Evolutionary conservation across 2,329 filamentous ascomycete genomes (phyloP).

Genomic region (Elsinoe ampelina): DNA sequence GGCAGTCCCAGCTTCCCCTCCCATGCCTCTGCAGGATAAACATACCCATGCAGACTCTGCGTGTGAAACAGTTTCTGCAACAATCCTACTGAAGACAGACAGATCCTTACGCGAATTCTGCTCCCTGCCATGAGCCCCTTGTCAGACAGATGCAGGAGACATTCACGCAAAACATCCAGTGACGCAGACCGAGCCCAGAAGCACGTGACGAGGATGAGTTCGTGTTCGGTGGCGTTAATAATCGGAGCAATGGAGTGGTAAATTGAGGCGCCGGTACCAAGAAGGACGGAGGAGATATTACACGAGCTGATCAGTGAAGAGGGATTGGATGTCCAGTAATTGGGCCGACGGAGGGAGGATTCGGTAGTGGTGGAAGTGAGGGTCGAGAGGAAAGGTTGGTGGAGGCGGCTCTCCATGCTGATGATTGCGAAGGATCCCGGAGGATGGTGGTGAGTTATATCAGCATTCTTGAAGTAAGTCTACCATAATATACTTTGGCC

Average conservation of each 20-base stretch:
- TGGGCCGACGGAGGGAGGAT: slow-evolving; percentile 20
- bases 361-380: background rate
- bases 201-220: slow-evolving; percentile 70
- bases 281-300: slow-evolving; percentile 29
- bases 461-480: background rate
- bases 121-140: slow-evolving; percentile 25
- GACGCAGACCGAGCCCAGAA: slow-evolving; percentile 67
- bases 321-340: slow-evolving; percentile 32
- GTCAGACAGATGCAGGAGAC: slow-evolving; percentile 51
- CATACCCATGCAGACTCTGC: slow-evolving; percentile 50
- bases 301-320: slow-evolving; percentile 28
- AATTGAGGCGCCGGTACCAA: slow-evolving; percentile 38
- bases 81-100: slow-evolving; percentile 64
- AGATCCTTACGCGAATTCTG: slow-evolving; percentile 56
- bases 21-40: slow-evolving; percentile 55
- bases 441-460: background rate
- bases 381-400: background rate
- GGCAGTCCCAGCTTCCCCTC: slow-evolving; percentile 54
- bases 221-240: slow-evolving; percentile 50
- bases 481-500: background rate
- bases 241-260: slow-evolving; percentile 48
- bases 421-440: background rate
- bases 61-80: slow-evolving; percentile 69
- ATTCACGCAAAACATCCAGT: slow-evolving; percentile 46
- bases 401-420: background rate